phyloP scores from a whole-genome alignment of 345 rosid genomes.

The Eucalyptus dawsonii region DNA sequence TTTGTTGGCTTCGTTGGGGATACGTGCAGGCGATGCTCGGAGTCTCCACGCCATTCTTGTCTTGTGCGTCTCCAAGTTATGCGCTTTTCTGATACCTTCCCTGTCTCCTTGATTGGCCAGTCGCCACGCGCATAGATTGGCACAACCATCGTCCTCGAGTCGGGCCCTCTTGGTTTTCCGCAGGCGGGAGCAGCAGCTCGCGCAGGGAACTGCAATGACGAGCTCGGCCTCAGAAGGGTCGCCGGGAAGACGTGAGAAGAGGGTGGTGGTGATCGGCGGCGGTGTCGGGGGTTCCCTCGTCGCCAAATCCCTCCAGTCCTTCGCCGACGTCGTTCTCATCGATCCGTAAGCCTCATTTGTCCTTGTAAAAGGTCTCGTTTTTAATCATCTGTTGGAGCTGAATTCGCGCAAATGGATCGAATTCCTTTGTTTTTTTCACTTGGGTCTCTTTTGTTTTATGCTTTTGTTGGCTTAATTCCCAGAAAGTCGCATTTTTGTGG shows the following conservation, averaged over 20 bases:
- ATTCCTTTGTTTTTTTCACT: neutral
- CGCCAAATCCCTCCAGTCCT: constrained; percentile 22
- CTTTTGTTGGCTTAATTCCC: neutral
- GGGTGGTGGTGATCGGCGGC: constrained; percentile 33
- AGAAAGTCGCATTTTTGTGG: neutral
- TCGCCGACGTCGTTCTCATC: constrained; percentile 24
- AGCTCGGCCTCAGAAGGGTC: neutral
- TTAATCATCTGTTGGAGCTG: neutral
- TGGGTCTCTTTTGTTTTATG: neutral
- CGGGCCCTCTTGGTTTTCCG: neutral
- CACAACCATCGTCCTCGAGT: neutral
- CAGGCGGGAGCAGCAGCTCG: neutral
- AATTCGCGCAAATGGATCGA: neutral
- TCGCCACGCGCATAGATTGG: neutral
- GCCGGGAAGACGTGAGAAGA: neutral
- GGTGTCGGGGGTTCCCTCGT: constrained; percentile 32
- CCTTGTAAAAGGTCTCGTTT: neutral
- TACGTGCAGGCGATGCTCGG: neutral
- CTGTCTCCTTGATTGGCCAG: neutral
- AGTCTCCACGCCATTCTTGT: neutral
- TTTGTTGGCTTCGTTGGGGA: too few species aligned
- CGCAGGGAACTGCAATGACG: neutral
- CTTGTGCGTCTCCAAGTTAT: neutral
- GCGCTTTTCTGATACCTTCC: neutral
- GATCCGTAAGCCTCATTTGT: constrained; percentile 17